phyloP scores from a whole-genome alignment of 1,284 basidiomycete species.

The Schizophyllum commune region DNA sequence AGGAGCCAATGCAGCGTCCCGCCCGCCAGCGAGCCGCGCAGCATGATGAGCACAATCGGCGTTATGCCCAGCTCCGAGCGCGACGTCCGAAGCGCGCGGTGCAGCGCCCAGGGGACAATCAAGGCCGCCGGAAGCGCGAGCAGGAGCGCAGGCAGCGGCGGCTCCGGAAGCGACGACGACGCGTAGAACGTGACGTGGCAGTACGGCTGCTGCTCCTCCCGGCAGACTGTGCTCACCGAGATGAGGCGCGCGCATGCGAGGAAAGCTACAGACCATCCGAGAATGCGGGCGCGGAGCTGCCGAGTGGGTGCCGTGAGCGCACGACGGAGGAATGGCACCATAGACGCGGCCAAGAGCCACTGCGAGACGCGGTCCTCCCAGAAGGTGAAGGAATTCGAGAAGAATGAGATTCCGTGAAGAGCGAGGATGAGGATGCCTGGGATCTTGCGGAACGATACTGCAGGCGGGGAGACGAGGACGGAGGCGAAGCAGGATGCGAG shows the following conservation, averaged over 20 bases:
- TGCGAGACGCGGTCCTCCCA: conserved; percentile 88
- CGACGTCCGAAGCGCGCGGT: conserved; percentile 54
- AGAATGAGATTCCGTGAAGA: conserved; percentile 67
- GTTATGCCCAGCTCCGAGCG: conserved; percentile 73
- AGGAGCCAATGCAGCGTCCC: conserved; percentile 69
- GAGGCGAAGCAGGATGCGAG: conserved; percentile 5
- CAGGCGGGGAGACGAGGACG: conserved; percentile 11
- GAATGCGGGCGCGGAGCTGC: conserved; percentile 67
- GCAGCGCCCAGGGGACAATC: conserved; percentile 52
- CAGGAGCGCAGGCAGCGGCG: conserved; percentile 52
- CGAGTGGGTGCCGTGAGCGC: conserved; percentile 62
- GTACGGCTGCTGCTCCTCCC: conserved; percentile 90
- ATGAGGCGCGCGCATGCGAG: conserved; percentile 70
- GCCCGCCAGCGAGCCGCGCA: conserved; percentile 50
- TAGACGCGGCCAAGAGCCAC: conserved; percentile 64
- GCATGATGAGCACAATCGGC: conserved; percentile 48
- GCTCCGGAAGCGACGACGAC: conserved; percentile 56
- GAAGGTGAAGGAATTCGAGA: conserved; percentile 92
- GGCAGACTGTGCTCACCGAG: conserved; percentile 74
- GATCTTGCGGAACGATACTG: conserved; percentile 25
- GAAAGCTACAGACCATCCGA: conserved; percentile 62
- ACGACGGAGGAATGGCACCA: conserved; percentile 48
- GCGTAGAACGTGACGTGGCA: conserved; percentile 86
- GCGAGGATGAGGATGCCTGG: conserved; percentile 42
- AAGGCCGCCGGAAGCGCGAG: conserved; percentile 48